Evolutionary conservation across 2,329 filamentous ascomycete species (phyloP).

Genomic region (Apiospora koreana): DNA sequence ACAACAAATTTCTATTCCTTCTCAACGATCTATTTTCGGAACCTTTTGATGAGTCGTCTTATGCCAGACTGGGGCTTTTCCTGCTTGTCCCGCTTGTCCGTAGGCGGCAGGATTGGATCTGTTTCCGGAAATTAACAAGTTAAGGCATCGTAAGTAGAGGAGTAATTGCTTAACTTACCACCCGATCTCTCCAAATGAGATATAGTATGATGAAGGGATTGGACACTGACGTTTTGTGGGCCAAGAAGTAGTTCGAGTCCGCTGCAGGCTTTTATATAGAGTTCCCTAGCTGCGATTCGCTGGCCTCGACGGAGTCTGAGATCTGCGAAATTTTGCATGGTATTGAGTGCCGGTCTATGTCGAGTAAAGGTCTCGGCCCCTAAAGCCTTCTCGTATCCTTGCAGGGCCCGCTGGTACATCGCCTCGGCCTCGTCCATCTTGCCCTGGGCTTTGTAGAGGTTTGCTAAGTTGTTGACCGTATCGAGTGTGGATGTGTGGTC

Average conservation of each 20-base stretch:
- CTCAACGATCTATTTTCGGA: not conserved
- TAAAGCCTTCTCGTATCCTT: conserved; percentile 20
- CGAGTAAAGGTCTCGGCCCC: not conserved
- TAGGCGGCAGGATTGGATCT: not conserved
- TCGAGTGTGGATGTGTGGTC: not conserved
- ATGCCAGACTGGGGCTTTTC: not conserved
- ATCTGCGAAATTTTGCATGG: not conserved
- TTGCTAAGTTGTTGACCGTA: conserved; percentile 28
- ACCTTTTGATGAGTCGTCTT: not conserved
- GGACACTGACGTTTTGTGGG: not conserved
- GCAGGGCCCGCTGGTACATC: conserved; percentile 32
- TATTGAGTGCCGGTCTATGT: conserved; percentile 8
- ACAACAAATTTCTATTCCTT: not conserved
- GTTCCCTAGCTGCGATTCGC: not conserved
- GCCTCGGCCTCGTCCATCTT: conserved; percentile 26
- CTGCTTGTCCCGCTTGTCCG: not conserved
- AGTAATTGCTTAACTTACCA: not conserved
- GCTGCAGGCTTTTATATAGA: not conserved
- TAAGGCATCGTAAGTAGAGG: not conserved
- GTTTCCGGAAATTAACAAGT: not conserved
- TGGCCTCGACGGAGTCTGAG: not conserved
- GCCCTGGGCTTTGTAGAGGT: conserved; percentile 29
- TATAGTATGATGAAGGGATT: not conserved
- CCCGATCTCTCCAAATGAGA: not conserved
- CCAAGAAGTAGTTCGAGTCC: not conserved